These are phyloP conservation scores for Trichocladium antarcticum DNA, from an alignment of 495 filamentous ascomycete species.

Conservation along the genomic window DNA sequence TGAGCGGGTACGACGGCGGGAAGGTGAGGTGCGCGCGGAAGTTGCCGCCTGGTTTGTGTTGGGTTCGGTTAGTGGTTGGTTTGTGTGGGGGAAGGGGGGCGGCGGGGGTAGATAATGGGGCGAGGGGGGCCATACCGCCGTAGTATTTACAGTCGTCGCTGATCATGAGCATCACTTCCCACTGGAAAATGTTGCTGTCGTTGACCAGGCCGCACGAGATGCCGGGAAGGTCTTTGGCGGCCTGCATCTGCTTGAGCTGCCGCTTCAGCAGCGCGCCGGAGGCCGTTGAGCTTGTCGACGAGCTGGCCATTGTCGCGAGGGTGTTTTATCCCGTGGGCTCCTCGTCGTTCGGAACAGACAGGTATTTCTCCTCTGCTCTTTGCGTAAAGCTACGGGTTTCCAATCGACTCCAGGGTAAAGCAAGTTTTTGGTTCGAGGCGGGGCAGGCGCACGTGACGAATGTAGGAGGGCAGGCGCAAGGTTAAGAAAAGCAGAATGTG, in stretches of 20 bases:
- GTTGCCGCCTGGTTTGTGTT: slow-evolving; percentile 55
- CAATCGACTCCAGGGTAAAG: too few species aligned
- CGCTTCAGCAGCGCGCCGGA: slow-evolving; percentile 68
- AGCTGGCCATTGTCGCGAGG: slow-evolving; percentile 24
- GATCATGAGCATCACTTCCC: slow-evolving; percentile 99
- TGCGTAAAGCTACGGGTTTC: too few species aligned
- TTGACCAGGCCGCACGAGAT: slow-evolving; percentile 85
- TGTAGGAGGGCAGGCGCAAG: too few species aligned
- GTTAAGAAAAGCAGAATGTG: too few species aligned
- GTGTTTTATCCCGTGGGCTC: too few species aligned
- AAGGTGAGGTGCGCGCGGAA: slow-evolving; percentile 75
- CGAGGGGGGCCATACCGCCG: slow-evolving; percentile 46
- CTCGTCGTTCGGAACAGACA: background rate
- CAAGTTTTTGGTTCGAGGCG: background rate
- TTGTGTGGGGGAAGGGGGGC: background rate
- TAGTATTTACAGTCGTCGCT: slow-evolving; percentile 93
- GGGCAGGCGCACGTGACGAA: too few species aligned
- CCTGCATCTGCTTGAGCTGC: slow-evolving; percentile 90
- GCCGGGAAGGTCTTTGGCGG: slow-evolving; percentile 78
- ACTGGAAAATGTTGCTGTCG: slow-evolving; percentile 87
- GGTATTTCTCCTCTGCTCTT: background rate
- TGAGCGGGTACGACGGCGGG: slow-evolving; percentile 71
- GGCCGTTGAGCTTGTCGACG: slow-evolving; percentile 23
- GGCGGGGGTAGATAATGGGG: background rate
- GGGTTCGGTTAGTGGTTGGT: background rate